phyloP scores from a whole-genome alignment of 345 rosid species.

The Eucalyptus regnans region DNA sequence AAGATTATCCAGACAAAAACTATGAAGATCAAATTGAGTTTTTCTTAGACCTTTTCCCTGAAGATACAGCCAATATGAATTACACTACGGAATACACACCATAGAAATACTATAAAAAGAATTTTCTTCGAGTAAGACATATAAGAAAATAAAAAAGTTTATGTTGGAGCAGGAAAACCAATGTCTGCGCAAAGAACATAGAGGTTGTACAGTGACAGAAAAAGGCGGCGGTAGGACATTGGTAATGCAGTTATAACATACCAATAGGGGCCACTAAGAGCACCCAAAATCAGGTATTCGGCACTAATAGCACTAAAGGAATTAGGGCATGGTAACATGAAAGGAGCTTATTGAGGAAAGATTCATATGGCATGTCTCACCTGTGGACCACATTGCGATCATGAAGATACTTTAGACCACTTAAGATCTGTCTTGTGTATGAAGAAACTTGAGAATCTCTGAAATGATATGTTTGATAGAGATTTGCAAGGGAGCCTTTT shows the following conservation, averaged over 20 bases:
- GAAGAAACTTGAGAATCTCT: slow-evolving; percentile 52
- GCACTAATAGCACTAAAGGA: background rate
- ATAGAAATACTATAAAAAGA: background rate
- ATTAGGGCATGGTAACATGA: background rate
- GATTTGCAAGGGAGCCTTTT: slow-evolving; percentile 60
- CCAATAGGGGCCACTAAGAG: background rate
- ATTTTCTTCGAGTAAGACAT: background rate
- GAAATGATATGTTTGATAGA: slow-evolving; percentile 46
- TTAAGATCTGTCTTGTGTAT: slow-evolving; percentile 78
- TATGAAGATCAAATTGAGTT: background rate
- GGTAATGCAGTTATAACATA: background rate
- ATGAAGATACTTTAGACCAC: slow-evolving; percentile 81
- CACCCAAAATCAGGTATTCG: background rate
- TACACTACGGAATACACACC: background rate
- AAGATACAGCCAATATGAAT: background rate
- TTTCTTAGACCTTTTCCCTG: background rate
- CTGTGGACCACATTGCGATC: slow-evolving; percentile 54
- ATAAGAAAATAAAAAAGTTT: background rate
- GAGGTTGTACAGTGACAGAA: background rate
- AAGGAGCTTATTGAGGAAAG: background rate
- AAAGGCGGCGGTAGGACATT: background rate
- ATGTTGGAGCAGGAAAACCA: background rate
- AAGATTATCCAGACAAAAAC: background rate
- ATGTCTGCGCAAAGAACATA: background rate
- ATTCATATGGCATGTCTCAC: background rate